Percentiles rank a stretch among this genome's conserved stretches.
Evolutionary conservation across 305 asterid species (phyloP).

Genomic region (Fraxinus floribunda): DNA sequence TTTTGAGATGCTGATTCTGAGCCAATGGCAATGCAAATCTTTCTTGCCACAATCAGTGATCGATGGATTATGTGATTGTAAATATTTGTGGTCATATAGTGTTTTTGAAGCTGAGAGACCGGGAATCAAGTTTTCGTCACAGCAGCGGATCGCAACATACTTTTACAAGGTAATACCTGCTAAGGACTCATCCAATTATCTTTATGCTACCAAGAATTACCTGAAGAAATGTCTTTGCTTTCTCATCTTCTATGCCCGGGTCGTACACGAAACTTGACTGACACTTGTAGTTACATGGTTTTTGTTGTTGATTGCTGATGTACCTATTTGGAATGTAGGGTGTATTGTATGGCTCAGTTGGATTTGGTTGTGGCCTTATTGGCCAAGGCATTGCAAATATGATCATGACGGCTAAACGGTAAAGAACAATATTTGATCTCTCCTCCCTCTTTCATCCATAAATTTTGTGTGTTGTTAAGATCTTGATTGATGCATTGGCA

Average conservation of each 20-base stretch:
- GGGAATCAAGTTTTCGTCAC: conserved; percentile 66
- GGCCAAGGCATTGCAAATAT: conserved; percentile 90
- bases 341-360: conserved; percentile 74
- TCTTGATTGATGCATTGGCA: neutral
- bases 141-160: conserved; percentile 76
- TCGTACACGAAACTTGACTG: conserved; percentile 9
- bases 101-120: conserved; percentile 87
- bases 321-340: conserved; percentile 48
- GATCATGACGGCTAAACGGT: conserved; percentile 92
- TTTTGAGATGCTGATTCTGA: neutral
- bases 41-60: conserved; percentile 5
- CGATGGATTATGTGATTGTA: neutral
- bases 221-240: neutral
- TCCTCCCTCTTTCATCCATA: conserved; percentile 2
- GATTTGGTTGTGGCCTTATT: conserved; percentile 77
- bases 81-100: conserved; percentile 36
- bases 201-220: neutral
- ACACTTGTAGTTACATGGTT: neutral
- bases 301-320: neutral
- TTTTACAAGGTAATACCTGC: conserved; percentile 65
- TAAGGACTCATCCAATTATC: neutral
- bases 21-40: neutral
- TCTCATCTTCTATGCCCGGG: neutral
- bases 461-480: neutral
- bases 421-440: conserved; percentile 15